These are phyloP conservation scores for Brassica nigra DNA, from an alignment of 345 rosid genomes.

Conservation along the genomic window DNA sequence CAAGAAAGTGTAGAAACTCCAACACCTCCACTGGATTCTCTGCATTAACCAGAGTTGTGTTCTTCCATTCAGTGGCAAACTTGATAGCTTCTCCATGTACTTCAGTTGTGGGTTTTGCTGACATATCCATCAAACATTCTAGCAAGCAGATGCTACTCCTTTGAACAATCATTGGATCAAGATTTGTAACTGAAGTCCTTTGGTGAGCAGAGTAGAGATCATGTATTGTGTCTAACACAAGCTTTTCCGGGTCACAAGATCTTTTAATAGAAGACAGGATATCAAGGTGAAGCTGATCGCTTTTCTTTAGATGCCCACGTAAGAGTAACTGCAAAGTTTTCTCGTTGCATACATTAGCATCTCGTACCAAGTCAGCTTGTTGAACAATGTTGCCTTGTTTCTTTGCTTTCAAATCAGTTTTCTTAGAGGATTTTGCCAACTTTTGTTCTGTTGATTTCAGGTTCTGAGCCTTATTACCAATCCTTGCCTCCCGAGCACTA, in stretches of 20 bases:
- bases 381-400: constrained; percentile 27
- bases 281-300: constrained; percentile 37
- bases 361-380: constrained; percentile 14
- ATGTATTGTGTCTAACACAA: constrained; percentile 60
- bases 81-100: constrained; percentile 47
- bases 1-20: constrained; percentile 49
- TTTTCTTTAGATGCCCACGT: constrained; percentile 45
- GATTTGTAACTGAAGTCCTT: constrained; percentile 34
- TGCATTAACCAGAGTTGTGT: constrained; percentile 35
- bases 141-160: constrained; percentile 51
- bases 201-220: constrained; percentile 47
- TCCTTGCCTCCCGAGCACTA: constrained; percentile 14
- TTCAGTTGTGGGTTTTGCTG: constrained; percentile 39
- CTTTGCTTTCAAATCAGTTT: constrained; percentile 29
- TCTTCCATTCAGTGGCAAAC: constrained; percentile 49
- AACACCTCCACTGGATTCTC: constrained; percentile 47
- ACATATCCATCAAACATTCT: constrained; percentile 50
- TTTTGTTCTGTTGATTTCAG: constrained; percentile 4
- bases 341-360: constrained; percentile 36
- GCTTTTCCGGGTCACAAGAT: constrained; percentile 57
- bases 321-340: constrained; percentile 52
- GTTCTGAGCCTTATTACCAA: constrained; percentile 22
- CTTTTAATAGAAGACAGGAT: constrained; percentile 31
- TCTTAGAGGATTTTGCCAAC: constrained; percentile 21
- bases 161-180: constrained; percentile 41